These are phyloP conservation scores for Solanum commersonii DNA, from an alignment of 257 asterid species.

Conservation along the genomic window DNA sequence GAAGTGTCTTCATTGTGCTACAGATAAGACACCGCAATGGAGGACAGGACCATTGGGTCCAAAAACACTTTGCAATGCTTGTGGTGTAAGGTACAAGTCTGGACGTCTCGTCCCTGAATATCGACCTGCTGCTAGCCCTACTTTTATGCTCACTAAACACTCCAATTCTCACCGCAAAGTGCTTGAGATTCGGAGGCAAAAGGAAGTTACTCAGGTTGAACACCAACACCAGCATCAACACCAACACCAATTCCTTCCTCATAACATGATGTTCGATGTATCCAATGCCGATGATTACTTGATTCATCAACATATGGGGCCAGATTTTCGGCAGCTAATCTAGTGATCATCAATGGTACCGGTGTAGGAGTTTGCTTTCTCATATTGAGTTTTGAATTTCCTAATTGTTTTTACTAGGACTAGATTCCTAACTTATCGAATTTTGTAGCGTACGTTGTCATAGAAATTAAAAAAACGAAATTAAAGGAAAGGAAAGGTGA, in stretches of 20 bases:
- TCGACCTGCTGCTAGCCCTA: slow-evolving; percentile 95
- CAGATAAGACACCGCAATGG: slow-evolving; percentile 97
- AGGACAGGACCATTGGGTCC: slow-evolving; percentile 96
- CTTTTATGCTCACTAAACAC: slow-evolving; percentile 66
- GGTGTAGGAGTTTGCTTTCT: neutral
- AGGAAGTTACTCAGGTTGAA: slow-evolving; percentile 48
- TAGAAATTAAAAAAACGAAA: neutral
- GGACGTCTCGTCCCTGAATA: slow-evolving; percentile 93
- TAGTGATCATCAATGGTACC: neutral
- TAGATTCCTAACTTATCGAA: slow-evolving; percentile 35
- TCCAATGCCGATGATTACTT: slow-evolving; percentile 61
- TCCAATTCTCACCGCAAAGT: slow-evolving; percentile 90
- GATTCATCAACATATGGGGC: slow-evolving; percentile 76
- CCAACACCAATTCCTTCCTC: slow-evolving; percentile 50
- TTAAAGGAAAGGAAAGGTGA: neutral
- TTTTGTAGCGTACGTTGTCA: slow-evolving; percentile 15
- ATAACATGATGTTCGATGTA: slow-evolving; percentile 58
- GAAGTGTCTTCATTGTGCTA: slow-evolving; percentile 84
- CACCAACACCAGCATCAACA: slow-evolving; percentile 47
- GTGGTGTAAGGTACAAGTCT: slow-evolving; percentile 87
- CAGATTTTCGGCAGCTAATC: slow-evolving; percentile 70
- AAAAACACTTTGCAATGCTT: slow-evolving; percentile 85
- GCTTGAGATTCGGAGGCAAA: slow-evolving; percentile 76
- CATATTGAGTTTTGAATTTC: neutral
- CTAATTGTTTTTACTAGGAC: slow-evolving; percentile 4